A percentile compares a stretch with the other conserved stretches of the same genome.
These are phyloP conservation scores for Apiospora aurea DNA, from an alignment of 2,329 filamentous ascomycete genomes.

Conservation along the genomic window DNA sequence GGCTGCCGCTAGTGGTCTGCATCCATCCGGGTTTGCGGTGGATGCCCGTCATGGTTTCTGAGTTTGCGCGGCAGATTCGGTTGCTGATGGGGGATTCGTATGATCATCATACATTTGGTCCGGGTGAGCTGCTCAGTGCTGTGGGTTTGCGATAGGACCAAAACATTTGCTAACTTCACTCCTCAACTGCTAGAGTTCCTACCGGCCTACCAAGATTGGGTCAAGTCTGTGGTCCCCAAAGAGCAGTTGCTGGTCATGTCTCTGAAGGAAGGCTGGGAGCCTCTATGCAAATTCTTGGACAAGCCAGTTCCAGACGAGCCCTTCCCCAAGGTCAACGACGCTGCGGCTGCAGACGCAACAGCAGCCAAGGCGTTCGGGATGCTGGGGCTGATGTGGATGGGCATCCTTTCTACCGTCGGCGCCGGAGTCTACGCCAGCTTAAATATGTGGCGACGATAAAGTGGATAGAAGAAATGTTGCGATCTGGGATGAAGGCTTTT, in stretches of 20 bases:
- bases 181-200: too few relatives aligned
- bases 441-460: neutral
- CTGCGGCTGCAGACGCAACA: conserved; percentile 27
- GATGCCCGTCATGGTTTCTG: neutral
- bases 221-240: conserved; percentile 20
- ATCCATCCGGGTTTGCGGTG: neutral
- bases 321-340: conserved; percentile 40
- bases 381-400: conserved; percentile 24
- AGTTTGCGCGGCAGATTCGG: neutral
- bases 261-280: conserved; percentile 42
- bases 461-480: neutral
- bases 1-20: conserved; percentile 23
- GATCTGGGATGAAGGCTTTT: neutral
- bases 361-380: conserved; percentile 25
- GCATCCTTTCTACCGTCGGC: neutral
- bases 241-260: conserved; percentile 34
- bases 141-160: too few relatives aligned
- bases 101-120: neutral
- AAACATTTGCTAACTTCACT: too few relatives aligned
- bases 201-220: conserved; percentile 23
- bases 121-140: too few relatives aligned
- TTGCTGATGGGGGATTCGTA: neutral
- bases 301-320: conserved; percentile 39
- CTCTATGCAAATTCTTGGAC: conserved; percentile 43
- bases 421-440: neutral